These are phyloP conservation scores for Aspergillus nomiae DNA, from an alignment of 2,329 filamentous ascomycete species.

Conservation along the genomic window DNA sequence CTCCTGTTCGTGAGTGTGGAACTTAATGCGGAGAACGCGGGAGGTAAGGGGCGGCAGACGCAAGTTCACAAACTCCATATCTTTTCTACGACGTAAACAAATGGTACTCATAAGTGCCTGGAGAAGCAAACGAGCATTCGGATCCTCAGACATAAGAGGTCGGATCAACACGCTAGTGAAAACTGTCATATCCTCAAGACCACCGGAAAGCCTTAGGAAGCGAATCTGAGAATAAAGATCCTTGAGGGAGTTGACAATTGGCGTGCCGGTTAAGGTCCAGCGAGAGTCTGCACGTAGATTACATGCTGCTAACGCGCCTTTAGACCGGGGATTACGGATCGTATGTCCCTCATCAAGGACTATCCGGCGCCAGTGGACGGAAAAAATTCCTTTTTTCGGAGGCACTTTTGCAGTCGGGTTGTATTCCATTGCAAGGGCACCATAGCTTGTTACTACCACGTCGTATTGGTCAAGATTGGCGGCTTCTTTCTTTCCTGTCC, in stretches of 20 bases:
- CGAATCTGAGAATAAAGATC: constrained; percentile 79
- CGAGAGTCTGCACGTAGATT: constrained; percentile 68
- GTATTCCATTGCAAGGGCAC: constrained; percentile 70
- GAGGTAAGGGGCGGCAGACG: constrained; percentile 76
- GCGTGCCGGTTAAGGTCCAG: constrained; percentile 80
- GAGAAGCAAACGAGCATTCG: constrained; percentile 64
- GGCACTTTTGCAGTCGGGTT: constrained; percentile 51
- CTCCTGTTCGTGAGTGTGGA: constrained; percentile 71
- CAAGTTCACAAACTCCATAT: constrained; percentile 85
- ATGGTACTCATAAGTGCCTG: constrained; percentile 79
- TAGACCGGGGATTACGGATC: constrained; percentile 76
- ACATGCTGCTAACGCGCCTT: constrained; percentile 69
- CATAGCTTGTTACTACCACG: constrained; percentile 83
- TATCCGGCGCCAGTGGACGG: constrained; percentile 73
- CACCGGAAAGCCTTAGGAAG: constrained; percentile 75
- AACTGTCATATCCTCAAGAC: constrained; percentile 70
- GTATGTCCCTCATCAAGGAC: constrained; percentile 83
- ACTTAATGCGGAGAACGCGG: constrained; percentile 73
- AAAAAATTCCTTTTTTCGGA: constrained; percentile 58
- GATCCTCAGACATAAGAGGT: constrained; percentile 62
- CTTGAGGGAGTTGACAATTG: constrained; percentile 79
- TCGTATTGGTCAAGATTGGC: constrained; percentile 67
- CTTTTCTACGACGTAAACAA: constrained; percentile 79
- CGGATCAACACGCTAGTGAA: constrained; percentile 74
- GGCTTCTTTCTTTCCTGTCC: constrained; percentile 59